Base-by-base conservation (phyloP, 108 stramenopile genomes). In the Chaetoceros tenuissimus region DNA sequence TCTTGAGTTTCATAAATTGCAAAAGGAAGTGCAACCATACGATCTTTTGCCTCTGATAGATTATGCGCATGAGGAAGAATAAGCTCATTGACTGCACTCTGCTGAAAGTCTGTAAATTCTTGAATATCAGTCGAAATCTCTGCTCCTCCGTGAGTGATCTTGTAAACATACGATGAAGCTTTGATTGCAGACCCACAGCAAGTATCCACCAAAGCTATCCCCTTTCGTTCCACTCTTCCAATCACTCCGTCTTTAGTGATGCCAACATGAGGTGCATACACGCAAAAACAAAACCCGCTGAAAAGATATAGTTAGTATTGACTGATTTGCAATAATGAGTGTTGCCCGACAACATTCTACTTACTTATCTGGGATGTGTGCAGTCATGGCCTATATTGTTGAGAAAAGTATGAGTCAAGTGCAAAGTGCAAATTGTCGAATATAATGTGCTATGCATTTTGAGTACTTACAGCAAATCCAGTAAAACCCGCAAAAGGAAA, bases 211-310 rank as follows among this genome's bases (percentile, higher is more conserved):
- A 51, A 26, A 26, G 48, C 49, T 21, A 51, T 49, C 5, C 62
- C 62, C 1, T 1, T 20, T 20, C 62, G 46, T 24, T 53, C 52
- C 10, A 53, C 51, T 25, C 44, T 62, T 2, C 87, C 87, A 13
- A 88, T 71, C 10, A 46, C 66, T 46, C 80, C 79, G 45, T 64
- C 53, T 29, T 46, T 51, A 28, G 72, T 48, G 26, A 80, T 72
- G 46, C 78, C 78, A 1, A 80, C 78, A 49, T 87, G 85, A 34
- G 85, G 85, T 34, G 80, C 85, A 59, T 73, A 80, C 24, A 87
- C 63, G 5, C 77, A 46, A 53, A 83, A 48, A 26, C 77, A 79
- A 28, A 34, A 62, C 0, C 86, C 86, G 53, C 63, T 55, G 45
- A 81, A 78, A 23, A 82, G 86, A 51, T n/a, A n/a, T n/a, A n/a